These are phyloP conservation scores for Flaveria bidentis DNA, from an alignment of 129 eudicot species.

Conservation along the genomic window DNA sequence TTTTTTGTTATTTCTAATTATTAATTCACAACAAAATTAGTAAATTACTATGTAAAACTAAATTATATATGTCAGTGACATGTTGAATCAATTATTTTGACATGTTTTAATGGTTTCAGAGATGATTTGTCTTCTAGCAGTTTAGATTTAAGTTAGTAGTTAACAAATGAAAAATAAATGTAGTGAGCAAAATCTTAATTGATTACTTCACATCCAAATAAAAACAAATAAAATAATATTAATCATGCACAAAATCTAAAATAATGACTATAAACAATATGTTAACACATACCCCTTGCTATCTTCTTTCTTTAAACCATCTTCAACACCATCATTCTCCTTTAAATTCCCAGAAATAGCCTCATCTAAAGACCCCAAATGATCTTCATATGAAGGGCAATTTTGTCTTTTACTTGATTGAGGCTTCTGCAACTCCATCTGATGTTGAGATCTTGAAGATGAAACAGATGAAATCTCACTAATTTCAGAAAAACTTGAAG, in stretches of 20 bases:
- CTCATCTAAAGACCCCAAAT: conserved; percentile 33
- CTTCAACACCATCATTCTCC: conserved; percentile 26
- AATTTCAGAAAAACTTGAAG: conserved; percentile 46
- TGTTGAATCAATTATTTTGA: neutral
- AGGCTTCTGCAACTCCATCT: conserved; percentile 30
- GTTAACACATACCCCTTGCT: conserved; percentile 37
- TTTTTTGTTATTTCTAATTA: neutral
- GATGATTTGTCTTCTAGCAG: neutral
- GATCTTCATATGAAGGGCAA: conserved; percentile 30
- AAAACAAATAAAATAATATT: neutral
- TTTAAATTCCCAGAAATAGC: conserved; percentile 33
- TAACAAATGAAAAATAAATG: neutral
- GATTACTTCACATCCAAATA: neutral
- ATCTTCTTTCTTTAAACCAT: conserved; percentile 31
- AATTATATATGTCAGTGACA: neutral
- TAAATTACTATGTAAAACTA: neutral
- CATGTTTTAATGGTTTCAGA: neutral
- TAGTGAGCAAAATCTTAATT: neutral
- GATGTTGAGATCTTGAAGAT: conserved; percentile 35
- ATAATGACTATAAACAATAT: neutral
- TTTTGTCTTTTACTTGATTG: conserved; percentile 17
- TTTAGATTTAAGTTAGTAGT: neutral
- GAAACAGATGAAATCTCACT: conserved; percentile 59
- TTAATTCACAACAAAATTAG: neutral
- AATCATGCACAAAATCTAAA: neutral